Evolutionary conservation across 1,284 basidiomycete genomes (phyloP), one percentile per base, ranked within the genome.

Genomic region (Apiotrichum gamsii): DNA sequence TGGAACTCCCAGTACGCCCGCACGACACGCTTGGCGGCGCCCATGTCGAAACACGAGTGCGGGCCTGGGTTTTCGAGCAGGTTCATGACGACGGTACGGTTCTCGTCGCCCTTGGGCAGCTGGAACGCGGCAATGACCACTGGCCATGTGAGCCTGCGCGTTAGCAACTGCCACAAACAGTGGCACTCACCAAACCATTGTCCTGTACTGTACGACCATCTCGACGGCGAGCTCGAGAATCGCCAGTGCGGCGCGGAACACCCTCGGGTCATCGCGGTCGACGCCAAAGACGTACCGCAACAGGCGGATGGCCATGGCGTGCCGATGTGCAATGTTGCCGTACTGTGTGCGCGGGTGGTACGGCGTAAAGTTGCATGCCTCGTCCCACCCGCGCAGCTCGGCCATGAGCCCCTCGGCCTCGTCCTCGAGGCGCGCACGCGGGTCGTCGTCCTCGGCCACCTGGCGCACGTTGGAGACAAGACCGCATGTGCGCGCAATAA

Each of bases 151-250:
- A 69, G 40, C 66, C 65, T 65, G 24, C 4, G 11, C 33, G 33
- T 35, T 16, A 35, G 33, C 13, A 28, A 32, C 25, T 43, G 25
- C 28, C 4, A 19, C 10, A 14, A 24, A 16, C 31, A 16, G 24
- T 32, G 18, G 3, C 9, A 54, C 60, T 50, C 16, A 54, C 60
- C 50, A 64, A 18, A 60, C 60, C 35, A 67, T 60, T 29, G 54
- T 51, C 2, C 60, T 58, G 44, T 61, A 65, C 29, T 49, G 30
- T 21, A 57, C 47, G 32, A 65, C 42, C 38, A 61, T 49, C 47
- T 65, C 66, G 25, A 51, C 60, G 6, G 56, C 59, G 16, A 69
- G 53, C 46, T 67, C 64, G n/a, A 69, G 57, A 23, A 69, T 65
- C 10, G 60, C 60, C 20, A 35, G 37, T 4, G 51, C 54, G 9